phyloP scores from a whole-genome alignment of 1,284 basidiomycete species.

The Pseudozyma hubeiensis region DNA sequence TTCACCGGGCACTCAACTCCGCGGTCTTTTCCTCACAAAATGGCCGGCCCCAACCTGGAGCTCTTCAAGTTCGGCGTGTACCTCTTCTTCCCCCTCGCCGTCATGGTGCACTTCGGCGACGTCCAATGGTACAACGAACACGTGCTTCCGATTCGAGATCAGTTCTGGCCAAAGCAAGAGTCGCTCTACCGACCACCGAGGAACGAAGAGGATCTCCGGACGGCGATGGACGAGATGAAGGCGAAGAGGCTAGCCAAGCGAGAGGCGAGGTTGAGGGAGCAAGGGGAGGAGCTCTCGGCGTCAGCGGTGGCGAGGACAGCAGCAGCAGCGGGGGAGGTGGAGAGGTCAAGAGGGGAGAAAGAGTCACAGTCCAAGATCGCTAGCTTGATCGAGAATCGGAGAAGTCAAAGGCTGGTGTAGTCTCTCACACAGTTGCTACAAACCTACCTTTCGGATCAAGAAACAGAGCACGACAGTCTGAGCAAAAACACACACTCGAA shows the following conservation, averaged over 20 bases:
- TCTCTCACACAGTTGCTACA: background rate
- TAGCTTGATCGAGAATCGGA: constrained; percentile 15
- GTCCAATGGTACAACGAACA: constrained; percentile 85
- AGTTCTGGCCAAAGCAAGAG: constrained; percentile 60
- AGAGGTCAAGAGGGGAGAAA: background rate
- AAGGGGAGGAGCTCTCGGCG: constrained; percentile 6
- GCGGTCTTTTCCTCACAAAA: constrained; percentile 60
- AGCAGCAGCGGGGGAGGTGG: background rate
- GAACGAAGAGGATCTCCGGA: constrained; percentile 41
- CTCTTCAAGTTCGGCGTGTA: constrained; percentile 70
- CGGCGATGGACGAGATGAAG: constrained; percentile 52
- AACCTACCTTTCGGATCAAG: background rate
- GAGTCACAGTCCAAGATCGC: constrained; percentile 8
- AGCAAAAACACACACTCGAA: background rate
- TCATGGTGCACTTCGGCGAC: constrained; percentile 88
- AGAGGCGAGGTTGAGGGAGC: constrained; percentile 26
- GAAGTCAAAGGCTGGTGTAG: constrained; percentile 19
- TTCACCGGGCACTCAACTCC: background rate
- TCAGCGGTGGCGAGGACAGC: background rate
- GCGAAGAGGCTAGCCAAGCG: constrained; percentile 44
- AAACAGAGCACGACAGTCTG: background rate
- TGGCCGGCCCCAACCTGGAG: constrained; percentile 79
- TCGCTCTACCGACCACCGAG: constrained; percentile 55
- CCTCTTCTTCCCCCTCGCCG: constrained; percentile 85
- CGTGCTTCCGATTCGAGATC: constrained; percentile 75